Percentiles rank a stretch among this genome's conserved stretches.
phyloP scores from a whole-genome alignment of 2,329 filamentous ascomycete species.

The Aureobasidium namibiae region DNA sequence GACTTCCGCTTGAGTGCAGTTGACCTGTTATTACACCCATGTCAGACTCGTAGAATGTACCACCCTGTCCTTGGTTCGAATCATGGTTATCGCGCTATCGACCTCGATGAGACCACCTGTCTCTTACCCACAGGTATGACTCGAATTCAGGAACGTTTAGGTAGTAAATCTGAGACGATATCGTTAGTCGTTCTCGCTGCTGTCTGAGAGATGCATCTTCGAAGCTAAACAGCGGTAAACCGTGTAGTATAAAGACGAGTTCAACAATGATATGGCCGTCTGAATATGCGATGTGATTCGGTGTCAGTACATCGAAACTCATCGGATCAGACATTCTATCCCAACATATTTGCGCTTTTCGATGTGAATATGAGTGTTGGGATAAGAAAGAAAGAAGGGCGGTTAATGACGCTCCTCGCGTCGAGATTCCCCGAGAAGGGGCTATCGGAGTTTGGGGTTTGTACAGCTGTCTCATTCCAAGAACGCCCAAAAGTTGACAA shows the following conservation, averaged over 20 bases:
- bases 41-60: no score
- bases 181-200: background rate
- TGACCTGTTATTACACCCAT: no score
- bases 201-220: no score
- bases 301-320: no score
- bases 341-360: background rate
- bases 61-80: no score
- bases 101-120: background rate
- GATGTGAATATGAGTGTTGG: background rate
- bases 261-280: no score
- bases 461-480: slow-evolving; percentile 2
- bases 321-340: background rate
- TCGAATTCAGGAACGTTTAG: background rate
- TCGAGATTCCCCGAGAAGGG: background rate
- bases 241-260: no score
- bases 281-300: no score
- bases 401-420: background rate
- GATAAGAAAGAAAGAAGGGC: background rate
- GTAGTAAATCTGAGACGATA: no score
- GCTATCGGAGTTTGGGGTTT: slow-evolving; percentile 5
- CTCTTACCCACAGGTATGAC: background rate
- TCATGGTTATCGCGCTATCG: background rate
- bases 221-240: no score
- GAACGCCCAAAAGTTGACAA: background rate
- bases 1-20: no score